These are phyloP conservation scores for Sarocladium oryzae DNA, from an alignment of 2,329 filamentous ascomycete species.

Conservation along the genomic window DNA sequence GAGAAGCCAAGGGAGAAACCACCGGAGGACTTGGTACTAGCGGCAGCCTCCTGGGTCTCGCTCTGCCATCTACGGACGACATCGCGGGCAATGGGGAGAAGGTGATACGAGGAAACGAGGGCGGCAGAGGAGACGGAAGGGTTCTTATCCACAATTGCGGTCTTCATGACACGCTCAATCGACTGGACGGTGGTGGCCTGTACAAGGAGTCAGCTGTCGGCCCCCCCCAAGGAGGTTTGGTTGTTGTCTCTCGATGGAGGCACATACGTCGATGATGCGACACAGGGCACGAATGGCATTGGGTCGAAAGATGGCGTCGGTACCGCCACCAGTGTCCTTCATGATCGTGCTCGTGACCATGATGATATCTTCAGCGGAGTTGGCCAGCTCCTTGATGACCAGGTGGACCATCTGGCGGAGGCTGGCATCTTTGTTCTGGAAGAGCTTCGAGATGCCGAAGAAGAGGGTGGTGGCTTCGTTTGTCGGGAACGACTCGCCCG, in stretches of 20 bases:
- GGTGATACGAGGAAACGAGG: conserved; percentile 93
- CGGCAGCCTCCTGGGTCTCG: conserved; percentile 94
- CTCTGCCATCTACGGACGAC: conserved; percentile 97
- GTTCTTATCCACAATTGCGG: conserved; percentile 97
- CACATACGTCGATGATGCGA: conserved; percentile 86
- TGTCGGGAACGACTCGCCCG: conserved; percentile 91
- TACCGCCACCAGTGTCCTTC: conserved; percentile 97
- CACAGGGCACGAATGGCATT: conserved; percentile 95
- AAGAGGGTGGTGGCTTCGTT: conserved; percentile 98
- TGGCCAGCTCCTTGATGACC: conserved; percentile 93
- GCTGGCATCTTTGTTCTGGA: conserved; percentile 96
- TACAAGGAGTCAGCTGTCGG: conserved; percentile 6
- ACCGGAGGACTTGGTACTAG: conserved; percentile 78
- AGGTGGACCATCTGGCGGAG: conserved; percentile 98
- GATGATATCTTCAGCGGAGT: conserved; percentile 95
- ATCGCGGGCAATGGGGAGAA: conserved; percentile 91
- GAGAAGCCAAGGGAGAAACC: conserved; percentile 90
- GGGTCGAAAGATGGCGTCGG: conserved; percentile 86
- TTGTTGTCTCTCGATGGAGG: not conserved
- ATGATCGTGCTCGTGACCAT: conserved; percentile 99
- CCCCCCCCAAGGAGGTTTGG: not conserved
- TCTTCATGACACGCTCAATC: conserved; percentile 98
- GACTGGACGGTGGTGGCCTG: conserved; percentile 92
- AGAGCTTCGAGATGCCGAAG: conserved; percentile 98
- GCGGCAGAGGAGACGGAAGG: conserved; percentile 95